A percentile compares a stretch with the other conserved stretches of the same genome.
phyloP scores from a whole-genome alignment of 257 asterid genomes.

The Leonotis leonurus region DNA sequence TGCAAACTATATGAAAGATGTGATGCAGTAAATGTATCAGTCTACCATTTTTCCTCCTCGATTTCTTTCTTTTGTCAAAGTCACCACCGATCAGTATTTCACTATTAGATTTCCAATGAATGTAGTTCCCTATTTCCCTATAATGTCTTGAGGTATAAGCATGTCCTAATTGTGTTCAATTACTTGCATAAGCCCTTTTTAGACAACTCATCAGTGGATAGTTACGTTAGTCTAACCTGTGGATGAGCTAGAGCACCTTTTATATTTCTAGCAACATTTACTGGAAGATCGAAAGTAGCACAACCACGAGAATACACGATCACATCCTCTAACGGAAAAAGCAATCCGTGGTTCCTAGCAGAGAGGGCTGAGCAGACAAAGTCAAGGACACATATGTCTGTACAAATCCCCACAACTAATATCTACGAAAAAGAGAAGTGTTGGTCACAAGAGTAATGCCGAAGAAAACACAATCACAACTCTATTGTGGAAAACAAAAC shows the following conservation, averaged over 20 bases:
- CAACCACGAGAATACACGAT: conserved; percentile 77
- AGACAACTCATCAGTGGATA: background rate
- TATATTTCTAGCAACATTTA: conserved; percentile 40
- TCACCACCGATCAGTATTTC: background rate
- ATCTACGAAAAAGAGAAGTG: conserved; percentile 31
- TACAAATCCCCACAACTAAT: conserved; percentile 83
- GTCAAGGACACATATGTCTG: conserved; percentile 85
- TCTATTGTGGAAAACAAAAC: background rate
- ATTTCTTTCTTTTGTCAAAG: background rate
- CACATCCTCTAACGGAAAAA: conserved; percentile 66
- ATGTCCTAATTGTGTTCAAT: background rate
- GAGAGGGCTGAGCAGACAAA: conserved; percentile 72
- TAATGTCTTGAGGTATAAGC: background rate
- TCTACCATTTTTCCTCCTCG: background rate
- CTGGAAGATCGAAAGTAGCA: conserved; percentile 80
- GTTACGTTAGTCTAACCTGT: conserved; percentile 46
- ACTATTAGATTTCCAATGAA: background rate
- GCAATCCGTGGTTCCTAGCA: conserved; percentile 64
- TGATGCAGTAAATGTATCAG: background rate
- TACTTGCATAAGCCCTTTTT: background rate
- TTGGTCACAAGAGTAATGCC: background rate
- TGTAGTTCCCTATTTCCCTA: background rate
- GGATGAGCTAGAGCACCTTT: conserved; percentile 86
- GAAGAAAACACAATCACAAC: background rate
- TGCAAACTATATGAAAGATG: background rate